Conservation (phyloP, 2,329 filamentous ascomycete genomes). For the Laburnicola sp. region DNA sequence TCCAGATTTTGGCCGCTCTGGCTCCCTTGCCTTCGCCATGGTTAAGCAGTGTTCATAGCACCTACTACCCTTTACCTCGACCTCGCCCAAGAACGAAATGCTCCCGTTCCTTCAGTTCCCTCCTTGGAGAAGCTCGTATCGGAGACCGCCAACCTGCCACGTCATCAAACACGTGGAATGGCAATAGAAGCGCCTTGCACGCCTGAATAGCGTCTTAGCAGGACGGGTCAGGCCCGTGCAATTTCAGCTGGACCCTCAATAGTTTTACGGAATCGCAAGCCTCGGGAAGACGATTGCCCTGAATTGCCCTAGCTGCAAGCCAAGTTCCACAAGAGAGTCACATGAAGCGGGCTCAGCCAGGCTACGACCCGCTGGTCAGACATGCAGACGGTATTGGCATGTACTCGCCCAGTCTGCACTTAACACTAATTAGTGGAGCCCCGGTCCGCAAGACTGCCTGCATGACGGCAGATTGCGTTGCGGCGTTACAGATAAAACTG, state of each 20-base stretch:
- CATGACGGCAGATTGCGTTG: constrained; percentile 15
- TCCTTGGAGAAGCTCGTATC: background rate
- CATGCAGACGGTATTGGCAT: background rate
- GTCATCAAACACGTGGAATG: constrained; percentile 10
- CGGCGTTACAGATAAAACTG: constrained; percentile 8
- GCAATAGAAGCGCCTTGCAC: background rate
- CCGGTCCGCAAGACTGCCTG: constrained; percentile 14
- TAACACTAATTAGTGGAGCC: constrained; percentile 8
- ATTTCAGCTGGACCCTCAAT: constrained; percentile 2
- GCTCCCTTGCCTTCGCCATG: constrained; percentile 5
- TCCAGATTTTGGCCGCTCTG: constrained; percentile 5
- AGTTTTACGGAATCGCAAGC: background rate
- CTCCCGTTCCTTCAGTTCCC: background rate
- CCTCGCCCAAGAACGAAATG: constrained; percentile 2
- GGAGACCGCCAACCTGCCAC: constrained; percentile 14
- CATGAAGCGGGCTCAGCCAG: constrained; percentile 10
- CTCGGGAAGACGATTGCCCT: background rate
- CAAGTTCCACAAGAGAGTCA: constrained; percentile 10
- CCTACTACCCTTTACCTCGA: constrained; percentile 4
- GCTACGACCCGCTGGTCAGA: constrained; percentile 9
- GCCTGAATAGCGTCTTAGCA: constrained; percentile 14
- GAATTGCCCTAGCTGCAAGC: constrained; percentile 1
- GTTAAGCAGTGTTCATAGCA: constrained; percentile 9
- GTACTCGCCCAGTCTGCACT: background rate
- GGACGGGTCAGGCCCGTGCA: constrained; percentile 1